Conservation (phyloP, 2,329 filamentous ascomycete genomes). For the Scleromitrula shiraiana region DNA sequence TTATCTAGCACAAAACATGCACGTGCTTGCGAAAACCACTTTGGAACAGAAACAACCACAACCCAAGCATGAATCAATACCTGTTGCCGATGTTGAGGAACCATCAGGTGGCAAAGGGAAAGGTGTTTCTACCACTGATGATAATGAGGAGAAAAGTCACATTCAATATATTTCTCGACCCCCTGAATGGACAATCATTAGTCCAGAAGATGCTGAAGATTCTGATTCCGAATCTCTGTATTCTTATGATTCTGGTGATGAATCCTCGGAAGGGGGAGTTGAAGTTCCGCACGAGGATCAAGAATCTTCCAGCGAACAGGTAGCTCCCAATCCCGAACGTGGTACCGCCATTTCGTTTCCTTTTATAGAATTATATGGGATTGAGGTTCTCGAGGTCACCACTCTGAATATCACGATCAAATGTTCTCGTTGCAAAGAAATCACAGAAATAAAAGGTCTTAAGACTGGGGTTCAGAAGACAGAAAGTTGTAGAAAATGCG, state of each 20-base stretch:
- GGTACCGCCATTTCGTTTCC: conserved; percentile 77
- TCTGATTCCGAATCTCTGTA: conserved; percentile 42
- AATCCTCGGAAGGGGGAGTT: conserved; percentile 35
- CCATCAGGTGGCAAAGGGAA: conserved; percentile 8
- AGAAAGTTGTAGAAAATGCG: conserved; percentile 52
- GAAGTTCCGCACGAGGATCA: conserved; percentile 24
- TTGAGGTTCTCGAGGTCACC: conserved; percentile 66
- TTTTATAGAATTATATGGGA: conserved; percentile 64
- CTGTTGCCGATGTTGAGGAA: conserved; percentile 1
- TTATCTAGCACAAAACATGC: conserved; percentile 63
- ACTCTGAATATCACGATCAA: conserved; percentile 64
- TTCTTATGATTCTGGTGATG: conserved; percentile 32
- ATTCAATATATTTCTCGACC: conserved; percentile 66
- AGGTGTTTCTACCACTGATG: conserved; percentile 22
- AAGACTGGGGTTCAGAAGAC: conserved; percentile 46
- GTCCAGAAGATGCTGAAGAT: conserved; percentile 33
- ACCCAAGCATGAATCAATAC: background rate
- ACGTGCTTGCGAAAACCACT: conserved; percentile 53
- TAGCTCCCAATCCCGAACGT: conserved; percentile 39
- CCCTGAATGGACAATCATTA: conserved; percentile 58
- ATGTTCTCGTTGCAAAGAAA: conserved; percentile 70
- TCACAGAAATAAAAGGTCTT: conserved; percentile 60
- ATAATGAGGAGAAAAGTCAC: conserved; percentile 47
- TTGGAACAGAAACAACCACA: conserved; percentile 19
- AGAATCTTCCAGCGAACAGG: conserved; percentile 15